Evolutionary conservation across 148 eudicot genomes (phyloP).

Genomic region (Euryodendron excelsum): DNA sequence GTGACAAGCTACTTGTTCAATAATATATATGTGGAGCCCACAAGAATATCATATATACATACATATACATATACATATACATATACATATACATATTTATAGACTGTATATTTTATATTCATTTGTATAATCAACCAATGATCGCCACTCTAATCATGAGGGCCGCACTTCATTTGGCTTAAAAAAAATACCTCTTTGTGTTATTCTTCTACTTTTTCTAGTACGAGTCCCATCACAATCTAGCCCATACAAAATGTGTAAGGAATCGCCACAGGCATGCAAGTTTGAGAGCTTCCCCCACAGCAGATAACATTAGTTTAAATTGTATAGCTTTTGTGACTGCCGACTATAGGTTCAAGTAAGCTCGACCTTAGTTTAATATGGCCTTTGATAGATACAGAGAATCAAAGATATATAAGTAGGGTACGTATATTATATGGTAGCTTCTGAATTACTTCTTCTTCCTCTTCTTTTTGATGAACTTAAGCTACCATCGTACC

Average conservation of each 20-base stretch:
- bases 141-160: constrained; percentile 3
- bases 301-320: not conserved
- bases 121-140: not conserved
- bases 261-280: not conserved
- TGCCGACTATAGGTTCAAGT: not conserved
- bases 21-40: too few relatives aligned
- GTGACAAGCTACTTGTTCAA: too few relatives aligned
- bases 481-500: not conserved
- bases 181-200: not conserved
- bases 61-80: too few relatives aligned
- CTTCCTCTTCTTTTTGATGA: not conserved
- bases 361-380: not conserved
- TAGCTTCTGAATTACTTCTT: too few relatives aligned
- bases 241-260: not conserved
- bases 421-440: too few relatives aligned
- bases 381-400: not conserved
- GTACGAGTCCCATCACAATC: not conserved
- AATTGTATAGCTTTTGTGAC: not conserved
- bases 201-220: not conserved
- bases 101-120: not conserved
- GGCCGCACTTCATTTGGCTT: not conserved
- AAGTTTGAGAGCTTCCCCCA: not conserved
- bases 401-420: constrained; percentile 6
- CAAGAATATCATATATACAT: too few relatives aligned
- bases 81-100: too few relatives aligned